A percentile compares a stretch with the other conserved stretches of the same genome.
Evolutionary conservation across 2,329 filamentous ascomycete species (phyloP).

Genomic region (Cladorrhinum sp.): DNA sequence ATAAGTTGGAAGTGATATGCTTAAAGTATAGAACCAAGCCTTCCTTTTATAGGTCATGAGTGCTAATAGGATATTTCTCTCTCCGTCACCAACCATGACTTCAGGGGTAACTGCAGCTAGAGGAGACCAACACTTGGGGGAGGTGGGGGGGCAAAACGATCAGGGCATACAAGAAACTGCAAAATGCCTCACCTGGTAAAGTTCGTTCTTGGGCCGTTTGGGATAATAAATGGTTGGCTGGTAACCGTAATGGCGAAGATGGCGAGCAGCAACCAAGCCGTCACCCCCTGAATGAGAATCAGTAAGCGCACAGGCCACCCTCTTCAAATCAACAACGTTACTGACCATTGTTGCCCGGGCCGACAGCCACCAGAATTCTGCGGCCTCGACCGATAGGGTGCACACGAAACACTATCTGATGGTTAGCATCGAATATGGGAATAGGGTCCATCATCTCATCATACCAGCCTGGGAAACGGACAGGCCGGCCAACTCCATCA

Average conservation of each 20-base stretch:
- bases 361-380: conserved; percentile 82
- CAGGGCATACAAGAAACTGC: not conserved
- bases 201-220: conserved; percentile 83
- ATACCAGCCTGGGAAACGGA: conserved; percentile 86
- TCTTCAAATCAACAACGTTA: conserved; percentile 6
- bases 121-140: not conserved
- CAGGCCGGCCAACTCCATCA: conserved; percentile 94
- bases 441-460: conserved; percentile 18
- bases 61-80: not conserved
- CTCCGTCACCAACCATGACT: not conserved
- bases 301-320: conserved; percentile 22
- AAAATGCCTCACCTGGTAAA: conserved; percentile 69
- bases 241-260: conserved; percentile 90
- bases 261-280: conserved; percentile 88
- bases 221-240: conserved; percentile 87
- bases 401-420: conserved; percentile 69
- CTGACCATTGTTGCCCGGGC: conserved; percentile 71
- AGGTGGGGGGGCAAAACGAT: not conserved
- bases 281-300: conserved; percentile 70
- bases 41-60: not conserved
- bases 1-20: not conserved
- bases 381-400: conserved; percentile 72
- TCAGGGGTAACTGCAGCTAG: not conserved
- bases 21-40: conserved; percentile 17
- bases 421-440: conserved; percentile 8